Conservation (phyloP, 495 filamentous ascomycete species). For the Aspergillus conjunctus region DNA sequence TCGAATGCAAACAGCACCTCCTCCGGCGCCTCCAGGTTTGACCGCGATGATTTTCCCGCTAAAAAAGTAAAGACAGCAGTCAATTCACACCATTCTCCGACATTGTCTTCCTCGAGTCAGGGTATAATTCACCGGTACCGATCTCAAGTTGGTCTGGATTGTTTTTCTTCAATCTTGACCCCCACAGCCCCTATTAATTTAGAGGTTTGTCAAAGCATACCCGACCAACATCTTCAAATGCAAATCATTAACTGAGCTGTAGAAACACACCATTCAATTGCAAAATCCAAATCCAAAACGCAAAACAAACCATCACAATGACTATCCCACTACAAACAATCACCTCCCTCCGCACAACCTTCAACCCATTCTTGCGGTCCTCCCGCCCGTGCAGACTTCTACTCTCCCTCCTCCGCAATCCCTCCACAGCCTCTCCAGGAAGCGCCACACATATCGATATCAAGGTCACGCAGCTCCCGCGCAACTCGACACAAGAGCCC, state of each 20-base stretch:
- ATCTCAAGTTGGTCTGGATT: no score
- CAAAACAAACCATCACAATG: conserved; percentile 59
- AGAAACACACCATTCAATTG: no score
- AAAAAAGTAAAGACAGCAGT: conserved; percentile 7
- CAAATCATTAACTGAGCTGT: not conserved
- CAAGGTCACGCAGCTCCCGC: conserved; percentile 66
- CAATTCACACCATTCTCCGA: not conserved
- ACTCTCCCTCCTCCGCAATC: conserved; percentile 71
- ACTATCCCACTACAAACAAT: conserved; percentile 66
- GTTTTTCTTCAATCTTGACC: not conserved
- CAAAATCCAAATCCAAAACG: no score
- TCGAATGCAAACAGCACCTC: conserved; percentile 36
- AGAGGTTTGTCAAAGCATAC: not conserved
- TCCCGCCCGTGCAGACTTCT: conserved; percentile 83
- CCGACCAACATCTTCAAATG: not conserved
- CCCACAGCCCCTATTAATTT: not conserved
- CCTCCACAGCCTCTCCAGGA: conserved; percentile 69
- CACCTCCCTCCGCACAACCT: conserved; percentile 76
- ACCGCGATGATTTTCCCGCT: conserved; percentile 10
- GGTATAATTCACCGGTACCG: not conserved
- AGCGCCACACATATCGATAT: conserved; percentile 75
- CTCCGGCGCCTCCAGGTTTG: conserved; percentile 9
- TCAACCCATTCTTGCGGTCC: conserved; percentile 85
- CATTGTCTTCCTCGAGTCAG: not conserved
- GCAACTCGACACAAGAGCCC: conserved; percentile 55